Percentiles rank a stretch among this genome's conserved stretches.
Evolutionary conservation across 2,329 filamentous ascomycete genomes (phyloP).

Genomic region (Cephalotrichum gorgonifer): DNA sequence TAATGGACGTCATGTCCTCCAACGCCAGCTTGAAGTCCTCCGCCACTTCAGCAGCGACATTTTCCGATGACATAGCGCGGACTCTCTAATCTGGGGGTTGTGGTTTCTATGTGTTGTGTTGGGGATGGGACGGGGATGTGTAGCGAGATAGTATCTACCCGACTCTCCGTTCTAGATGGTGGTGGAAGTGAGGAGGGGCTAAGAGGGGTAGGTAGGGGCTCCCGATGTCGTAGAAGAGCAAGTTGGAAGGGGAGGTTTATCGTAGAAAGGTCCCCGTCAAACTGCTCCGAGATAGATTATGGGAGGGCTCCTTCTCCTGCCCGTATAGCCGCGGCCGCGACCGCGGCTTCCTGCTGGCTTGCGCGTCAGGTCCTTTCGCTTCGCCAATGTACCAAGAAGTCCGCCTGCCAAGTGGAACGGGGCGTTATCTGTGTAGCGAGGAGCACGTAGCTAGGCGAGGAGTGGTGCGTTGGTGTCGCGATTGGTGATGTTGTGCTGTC

Average conservation of each 20-base stretch:
- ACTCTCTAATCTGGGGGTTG: neutral
- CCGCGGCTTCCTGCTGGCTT: neutral
- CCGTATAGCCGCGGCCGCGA: neutral
- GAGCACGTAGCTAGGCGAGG: too few species aligned
- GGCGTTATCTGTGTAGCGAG: too few species aligned
- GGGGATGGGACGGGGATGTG: neutral
- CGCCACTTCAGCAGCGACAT: slow-evolving; percentile 55
- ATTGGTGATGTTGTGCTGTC: too few species aligned
- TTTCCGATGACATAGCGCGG: slow-evolving; percentile 4
- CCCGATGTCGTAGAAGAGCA: too few species aligned
- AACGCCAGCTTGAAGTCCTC: slow-evolving; percentile 91
- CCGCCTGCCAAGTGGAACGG: too few species aligned
- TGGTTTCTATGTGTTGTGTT: neutral
- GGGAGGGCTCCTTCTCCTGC: neutral
- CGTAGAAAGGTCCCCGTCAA: neutral
- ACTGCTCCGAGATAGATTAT: neutral
- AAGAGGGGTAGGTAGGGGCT: neutral
- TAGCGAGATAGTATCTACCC: neutral
- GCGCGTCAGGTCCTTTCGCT: neutral
- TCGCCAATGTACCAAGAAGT: neutral
- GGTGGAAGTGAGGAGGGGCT: neutral
- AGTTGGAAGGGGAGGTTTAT: too few species aligned
- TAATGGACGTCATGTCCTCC: slow-evolving; percentile 83
- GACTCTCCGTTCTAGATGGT: neutral
- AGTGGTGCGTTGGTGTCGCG: too few species aligned